Conservation (phyloP, 75 land plant genomes). For the Isoetes taiwanensis region DNA sequence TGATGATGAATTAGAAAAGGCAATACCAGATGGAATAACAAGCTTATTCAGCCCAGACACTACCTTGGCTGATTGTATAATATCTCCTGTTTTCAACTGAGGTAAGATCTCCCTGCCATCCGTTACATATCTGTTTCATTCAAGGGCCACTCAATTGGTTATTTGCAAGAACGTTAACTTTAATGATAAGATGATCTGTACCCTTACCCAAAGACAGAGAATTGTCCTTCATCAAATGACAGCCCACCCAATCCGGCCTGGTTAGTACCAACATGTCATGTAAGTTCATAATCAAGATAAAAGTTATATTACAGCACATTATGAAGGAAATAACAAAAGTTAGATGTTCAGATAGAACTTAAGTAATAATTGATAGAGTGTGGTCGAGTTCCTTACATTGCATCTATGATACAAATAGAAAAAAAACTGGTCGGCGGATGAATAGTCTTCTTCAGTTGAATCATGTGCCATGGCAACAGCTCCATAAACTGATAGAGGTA, state of each 20-base stretch:
- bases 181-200: background rate
- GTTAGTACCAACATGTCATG: background rate
- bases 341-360: background rate
- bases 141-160: background rate
- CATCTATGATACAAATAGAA: conserved; percentile 87
- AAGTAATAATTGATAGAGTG: background rate
- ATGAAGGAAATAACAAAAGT: too few relatives aligned
- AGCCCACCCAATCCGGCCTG: conserved; percentile 91
- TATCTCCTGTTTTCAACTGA: conserved; percentile 76
- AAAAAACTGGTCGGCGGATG: conserved; percentile 84
- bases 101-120: conserved; percentile 64
- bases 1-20: too few relatives aligned
- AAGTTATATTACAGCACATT: too few relatives aligned
- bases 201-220: conserved; percentile 85
- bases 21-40: too few relatives aligned
- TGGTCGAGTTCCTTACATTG: conserved; percentile 35
- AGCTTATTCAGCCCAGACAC: conserved; percentile 60
- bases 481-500: conserved; percentile 94
- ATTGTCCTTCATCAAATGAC: conserved; percentile 95
- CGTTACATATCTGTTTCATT: conserved; percentile 50
- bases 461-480: conserved; percentile 96
- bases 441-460: conserved; percentile 60
- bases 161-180: background rate
- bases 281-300: background rate
- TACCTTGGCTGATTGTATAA: conserved; percentile 65